Percentiles rank a stretch among this genome's conserved stretches.
phyloP scores from a whole-genome alignment of 2,329 filamentous ascomycete genomes.

The Hypoxylon sp. region DNA sequence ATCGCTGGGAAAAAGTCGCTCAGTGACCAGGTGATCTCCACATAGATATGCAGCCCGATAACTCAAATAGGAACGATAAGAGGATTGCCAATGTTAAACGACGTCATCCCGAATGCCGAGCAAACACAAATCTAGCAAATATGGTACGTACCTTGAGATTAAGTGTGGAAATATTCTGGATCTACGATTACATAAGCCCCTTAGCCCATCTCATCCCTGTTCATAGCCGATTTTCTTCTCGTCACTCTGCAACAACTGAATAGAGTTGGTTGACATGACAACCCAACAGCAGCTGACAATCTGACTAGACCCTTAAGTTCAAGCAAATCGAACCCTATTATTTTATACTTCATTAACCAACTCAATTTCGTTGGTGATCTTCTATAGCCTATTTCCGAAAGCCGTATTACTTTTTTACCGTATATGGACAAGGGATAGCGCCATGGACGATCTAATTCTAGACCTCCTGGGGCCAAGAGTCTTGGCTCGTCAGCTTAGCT shows the following conservation, averaged over 20 bases:
- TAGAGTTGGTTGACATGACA: neutral
- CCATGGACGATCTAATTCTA: conserved; percentile 18
- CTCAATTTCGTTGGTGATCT: neutral
- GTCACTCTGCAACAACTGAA: neutral
- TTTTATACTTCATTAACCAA: neutral
- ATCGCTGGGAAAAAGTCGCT: conserved; percentile 41
- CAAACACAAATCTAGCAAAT: neutral
- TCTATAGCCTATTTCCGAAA: conserved; percentile 5
- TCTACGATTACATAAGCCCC: neutral
- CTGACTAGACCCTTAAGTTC: neutral
- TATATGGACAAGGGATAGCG: conserved; percentile 16
- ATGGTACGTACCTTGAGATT: conserved; percentile 7
- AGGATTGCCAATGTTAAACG: conserved; percentile 11
- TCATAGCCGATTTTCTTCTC: neutral
- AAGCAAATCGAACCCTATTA: neutral
- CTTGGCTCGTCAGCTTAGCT: conserved; percentile 16
- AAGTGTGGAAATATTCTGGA: neutral
- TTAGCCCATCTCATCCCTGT: neutral
- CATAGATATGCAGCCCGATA: conserved; percentile 24
- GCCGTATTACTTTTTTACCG: neutral
- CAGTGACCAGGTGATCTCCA: conserved; percentile 37
- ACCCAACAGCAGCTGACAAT: neutral
- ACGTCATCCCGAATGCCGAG: conserved; percentile 40
- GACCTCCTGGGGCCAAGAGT: conserved; percentile 26
- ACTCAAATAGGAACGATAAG: conserved; percentile 26